Percentiles rank a stretch among this genome's conserved stretches.
phyloP scores from a whole-genome alignment of 2,329 filamentous ascomycete species.

The Domatiomyces catenatus region DNA sequence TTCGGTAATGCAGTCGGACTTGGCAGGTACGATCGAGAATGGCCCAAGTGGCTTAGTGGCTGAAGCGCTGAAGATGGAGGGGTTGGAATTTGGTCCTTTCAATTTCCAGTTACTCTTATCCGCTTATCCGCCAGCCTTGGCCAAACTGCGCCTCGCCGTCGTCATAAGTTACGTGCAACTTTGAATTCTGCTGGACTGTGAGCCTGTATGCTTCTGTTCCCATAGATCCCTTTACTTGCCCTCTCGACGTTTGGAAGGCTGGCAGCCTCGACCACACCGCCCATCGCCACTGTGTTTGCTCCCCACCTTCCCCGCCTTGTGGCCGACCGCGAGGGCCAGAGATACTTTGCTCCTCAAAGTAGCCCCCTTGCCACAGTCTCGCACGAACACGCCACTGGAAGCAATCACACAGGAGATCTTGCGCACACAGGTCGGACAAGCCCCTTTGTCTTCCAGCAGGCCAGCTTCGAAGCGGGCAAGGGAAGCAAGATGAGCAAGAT shows the following conservation, averaged over 20 bases:
- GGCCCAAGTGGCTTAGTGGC: slow-evolving; percentile 8
- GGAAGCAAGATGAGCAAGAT: slow-evolving; percentile 68
- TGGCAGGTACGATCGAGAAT: background rate
- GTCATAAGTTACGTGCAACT: background rate
- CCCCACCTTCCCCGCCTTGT: slow-evolving; percentile 12
- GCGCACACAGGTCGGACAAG: background rate
- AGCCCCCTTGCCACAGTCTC: slow-evolving; percentile 10
- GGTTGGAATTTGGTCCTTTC: background rate
- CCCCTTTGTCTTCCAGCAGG: background rate
- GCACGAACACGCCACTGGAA: slow-evolving; percentile 7
- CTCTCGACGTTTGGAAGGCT: background rate
- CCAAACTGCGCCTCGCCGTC: background rate
- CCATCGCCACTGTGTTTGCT: background rate
- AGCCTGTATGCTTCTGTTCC: background rate
- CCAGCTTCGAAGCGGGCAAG: slow-evolving; percentile 1
- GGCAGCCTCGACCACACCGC: background rate
- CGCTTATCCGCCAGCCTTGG: background rate
- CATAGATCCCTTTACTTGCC: background rate
- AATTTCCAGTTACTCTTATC: background rate
- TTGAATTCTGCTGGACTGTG: background rate
- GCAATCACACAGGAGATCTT: slow-evolving; percentile 2
- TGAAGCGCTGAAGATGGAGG: background rate
- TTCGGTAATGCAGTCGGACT: background rate
- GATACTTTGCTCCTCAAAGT: slow-evolving; percentile 13
- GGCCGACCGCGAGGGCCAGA: slow-evolving; percentile 12